Evolutionary conservation across 257 asterid genomes (phyloP).

Genomic region (Solanum appendiculatum): DNA sequence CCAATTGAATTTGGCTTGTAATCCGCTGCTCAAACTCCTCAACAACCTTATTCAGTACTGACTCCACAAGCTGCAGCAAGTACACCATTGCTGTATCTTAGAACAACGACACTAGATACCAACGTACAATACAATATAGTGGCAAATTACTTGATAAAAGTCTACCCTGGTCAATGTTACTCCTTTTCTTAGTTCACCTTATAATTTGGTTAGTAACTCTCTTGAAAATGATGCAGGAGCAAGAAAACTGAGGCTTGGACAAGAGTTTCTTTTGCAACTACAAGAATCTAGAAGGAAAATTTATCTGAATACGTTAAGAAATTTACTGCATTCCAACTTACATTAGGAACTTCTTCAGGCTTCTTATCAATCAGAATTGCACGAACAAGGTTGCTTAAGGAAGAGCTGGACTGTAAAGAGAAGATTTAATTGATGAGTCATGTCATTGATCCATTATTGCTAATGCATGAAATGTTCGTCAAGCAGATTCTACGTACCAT

Average conservation of each 20-base stretch:
- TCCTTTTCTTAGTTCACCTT: not conserved
- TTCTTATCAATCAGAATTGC: conserved; percentile 66
- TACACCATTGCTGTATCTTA: not conserved
- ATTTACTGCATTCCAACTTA: conserved; percentile 17
- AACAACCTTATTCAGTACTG: conserved; percentile 73
- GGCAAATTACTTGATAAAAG: not conserved
- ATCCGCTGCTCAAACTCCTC: conserved; percentile 80
- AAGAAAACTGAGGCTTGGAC: not conserved
- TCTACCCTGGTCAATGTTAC: not conserved
- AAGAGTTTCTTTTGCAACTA: not conserved
- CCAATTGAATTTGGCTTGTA: conserved; percentile 52
- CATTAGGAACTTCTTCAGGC: conserved; percentile 90
- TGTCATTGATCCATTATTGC: not conserved
- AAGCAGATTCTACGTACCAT: conserved; percentile 29
- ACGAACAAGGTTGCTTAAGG: conserved; percentile 70
- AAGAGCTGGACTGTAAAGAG: conserved; percentile 53
- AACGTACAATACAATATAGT: not conserved
- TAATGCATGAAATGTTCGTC: not conserved
- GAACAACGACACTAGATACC: not conserved
- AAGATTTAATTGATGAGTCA: not conserved
- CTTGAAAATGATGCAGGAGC: not conserved
- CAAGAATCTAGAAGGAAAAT: not conserved
- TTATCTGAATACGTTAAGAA: not conserved
- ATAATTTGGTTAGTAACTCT: not conserved
- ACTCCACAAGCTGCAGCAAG: conserved; percentile 74